Percentiles rank a stretch among this genome's conserved stretches.
Evolutionary conservation across 2,329 filamentous ascomycete species (phyloP).

Genomic region (Hortaea sp.): DNA sequence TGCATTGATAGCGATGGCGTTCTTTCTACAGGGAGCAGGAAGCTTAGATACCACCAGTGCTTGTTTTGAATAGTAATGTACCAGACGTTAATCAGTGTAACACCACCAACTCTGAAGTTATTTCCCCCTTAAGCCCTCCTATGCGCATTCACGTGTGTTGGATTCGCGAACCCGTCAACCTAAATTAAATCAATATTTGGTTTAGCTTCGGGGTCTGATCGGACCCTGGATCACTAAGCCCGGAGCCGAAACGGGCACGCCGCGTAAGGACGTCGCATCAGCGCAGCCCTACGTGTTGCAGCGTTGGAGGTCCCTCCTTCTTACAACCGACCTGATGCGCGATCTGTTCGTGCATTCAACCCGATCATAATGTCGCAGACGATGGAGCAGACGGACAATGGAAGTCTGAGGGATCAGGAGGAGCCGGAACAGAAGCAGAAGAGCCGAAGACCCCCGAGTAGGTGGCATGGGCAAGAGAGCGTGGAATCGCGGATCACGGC

Average conservation of each 20-base stretch:
- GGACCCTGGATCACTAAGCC: neutral
- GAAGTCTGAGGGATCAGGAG: conserved; percentile 33
- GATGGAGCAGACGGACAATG: conserved; percentile 34
- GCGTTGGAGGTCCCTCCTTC: neutral
- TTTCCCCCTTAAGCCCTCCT: no score
- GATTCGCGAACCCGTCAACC: no score
- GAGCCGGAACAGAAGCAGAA: conserved; percentile 63
- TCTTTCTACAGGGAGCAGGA: neutral
- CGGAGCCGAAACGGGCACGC: neutral
- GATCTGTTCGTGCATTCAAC: neutral
- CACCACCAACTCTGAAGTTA: no score
- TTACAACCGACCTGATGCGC: neutral
- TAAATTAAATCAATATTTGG: neutral
- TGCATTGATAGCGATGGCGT: conserved; percentile 1
- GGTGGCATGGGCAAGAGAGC: conserved; percentile 1
- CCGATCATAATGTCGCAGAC: conserved; percentile 34
- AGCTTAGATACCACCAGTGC: conserved; percentile 1
- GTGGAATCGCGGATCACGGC: neutral
- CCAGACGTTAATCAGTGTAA: neutral
- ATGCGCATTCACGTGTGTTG: no score
- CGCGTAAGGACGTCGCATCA: neutral
- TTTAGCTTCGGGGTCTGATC: neutral
- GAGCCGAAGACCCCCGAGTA: conserved; percentile 84
- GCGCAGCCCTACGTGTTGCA: neutral
- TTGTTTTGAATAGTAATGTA: neutral